A percentile compares a stretch with the other conserved stretches of the same genome.
Evolutionary conservation across 352 stramenopile species (phyloP).

Genomic region (Phytophthora sansomeana): DNA sequence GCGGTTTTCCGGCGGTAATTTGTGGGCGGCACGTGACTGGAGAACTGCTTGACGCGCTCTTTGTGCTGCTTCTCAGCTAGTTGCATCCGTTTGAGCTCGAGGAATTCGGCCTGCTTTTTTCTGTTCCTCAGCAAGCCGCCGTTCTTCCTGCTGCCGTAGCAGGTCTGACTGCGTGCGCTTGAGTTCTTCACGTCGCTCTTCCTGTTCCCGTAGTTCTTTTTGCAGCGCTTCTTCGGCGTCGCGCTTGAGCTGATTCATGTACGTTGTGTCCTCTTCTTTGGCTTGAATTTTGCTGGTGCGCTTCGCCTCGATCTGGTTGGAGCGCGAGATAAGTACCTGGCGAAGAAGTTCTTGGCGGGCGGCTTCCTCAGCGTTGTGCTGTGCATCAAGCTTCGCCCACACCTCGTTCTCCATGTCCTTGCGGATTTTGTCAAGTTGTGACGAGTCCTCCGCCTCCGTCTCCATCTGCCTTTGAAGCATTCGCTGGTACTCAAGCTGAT

Average conservation of each 20-base stretch:
- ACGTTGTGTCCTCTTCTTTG: constrained; percentile 59
- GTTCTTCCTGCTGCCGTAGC: constrained; percentile 65
- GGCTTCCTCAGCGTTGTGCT: constrained; percentile 75
- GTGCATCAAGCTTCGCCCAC: constrained; percentile 77
- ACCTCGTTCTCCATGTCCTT: constrained; percentile 86
- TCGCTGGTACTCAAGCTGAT: constrained; percentile 78
- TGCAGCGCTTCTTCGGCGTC: constrained; percentile 81
- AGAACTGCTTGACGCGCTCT: constrained; percentile 68
- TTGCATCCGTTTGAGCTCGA: constrained; percentile 85
- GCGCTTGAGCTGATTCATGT: constrained; percentile 72
- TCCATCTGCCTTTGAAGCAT: constrained; percentile 84
- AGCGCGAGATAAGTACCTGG: constrained; percentile 70
- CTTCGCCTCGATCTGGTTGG: constrained; percentile 65
- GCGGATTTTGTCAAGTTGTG: constrained; percentile 72
- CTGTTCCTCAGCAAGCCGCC: constrained; percentile 56
- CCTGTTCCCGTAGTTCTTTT: constrained; percentile 81
- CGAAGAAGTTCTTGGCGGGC: constrained; percentile 75
- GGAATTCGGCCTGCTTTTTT: constrained; percentile 72
- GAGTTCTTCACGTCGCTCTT: constrained; percentile 64
- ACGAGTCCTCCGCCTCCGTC: constrained; percentile 71
- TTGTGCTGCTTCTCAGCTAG: constrained; percentile 80
- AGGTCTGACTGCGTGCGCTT: constrained; percentile 77
- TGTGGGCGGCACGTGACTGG: constrained; percentile 48
- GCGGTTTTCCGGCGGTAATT: constrained; percentile 79
- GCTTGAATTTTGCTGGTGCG: constrained; percentile 40